These are phyloP conservation scores for Bipolaris bicolor DNA, from an alignment of 2,329 filamentous ascomycete species.

Conservation along the genomic window DNA sequence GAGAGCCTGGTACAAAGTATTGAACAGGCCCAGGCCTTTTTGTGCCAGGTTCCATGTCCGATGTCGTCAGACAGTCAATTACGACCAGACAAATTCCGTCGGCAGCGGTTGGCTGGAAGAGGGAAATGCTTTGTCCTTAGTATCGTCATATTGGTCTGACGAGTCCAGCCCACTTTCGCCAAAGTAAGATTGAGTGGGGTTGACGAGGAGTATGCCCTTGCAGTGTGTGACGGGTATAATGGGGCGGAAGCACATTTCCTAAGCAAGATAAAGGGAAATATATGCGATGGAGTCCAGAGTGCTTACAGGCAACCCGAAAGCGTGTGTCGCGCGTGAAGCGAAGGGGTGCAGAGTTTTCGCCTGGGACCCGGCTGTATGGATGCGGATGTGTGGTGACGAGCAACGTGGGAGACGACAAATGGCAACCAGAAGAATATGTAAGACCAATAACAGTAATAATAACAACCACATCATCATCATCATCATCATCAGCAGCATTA, in stretches of 20 bases:
- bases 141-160: slow-evolving; percentile 2
- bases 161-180: slow-evolving; percentile 6
- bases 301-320: slow-evolving; percentile 25
- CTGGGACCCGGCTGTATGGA: slow-evolving; percentile 32
- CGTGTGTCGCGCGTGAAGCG: slow-evolving; percentile 28
- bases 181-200: not conserved
- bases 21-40: slow-evolving; percentile 1
- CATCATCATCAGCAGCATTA: not conserved
- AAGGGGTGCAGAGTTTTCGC: slow-evolving; percentile 27
- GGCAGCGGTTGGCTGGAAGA: not conserved
- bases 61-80: slow-evolving; percentile 14
- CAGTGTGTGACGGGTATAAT: slow-evolving; percentile 14
- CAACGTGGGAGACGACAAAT: slow-evolving; percentile 9
- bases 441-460: not conserved
- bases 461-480: not conserved
- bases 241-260: not conserved
- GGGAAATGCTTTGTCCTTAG: not conserved
- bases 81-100: not conserved
- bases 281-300: slow-evolving; percentile 11
- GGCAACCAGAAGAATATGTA: not conserved
- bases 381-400: slow-evolving; percentile 24
- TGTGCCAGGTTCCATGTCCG: slow-evolving; percentile 6
- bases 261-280: slow-evolving; percentile 6
- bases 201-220: slow-evolving; percentile 13
- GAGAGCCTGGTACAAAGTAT: slow-evolving; percentile 3